Base-by-base conservation (phyloP, 2,329 filamentous ascomycete genomes). In the Phaeomoniella chlamydospora region DNA sequence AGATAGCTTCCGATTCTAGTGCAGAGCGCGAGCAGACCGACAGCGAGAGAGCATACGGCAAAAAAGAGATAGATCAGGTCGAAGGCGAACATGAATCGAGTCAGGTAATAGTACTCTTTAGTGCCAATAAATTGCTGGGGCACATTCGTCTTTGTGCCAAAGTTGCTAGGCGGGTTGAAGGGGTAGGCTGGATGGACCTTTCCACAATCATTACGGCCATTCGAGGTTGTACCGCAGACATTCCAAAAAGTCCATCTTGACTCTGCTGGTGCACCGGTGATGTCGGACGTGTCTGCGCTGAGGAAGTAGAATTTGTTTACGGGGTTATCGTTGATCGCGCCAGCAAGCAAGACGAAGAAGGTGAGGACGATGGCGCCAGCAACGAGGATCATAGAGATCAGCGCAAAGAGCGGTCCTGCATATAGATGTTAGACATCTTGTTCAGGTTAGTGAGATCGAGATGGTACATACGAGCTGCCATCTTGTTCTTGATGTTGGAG, bases 161-260 rank as follows among this genome's bases (percentile, higher is more conserved):
- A 90, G 56, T 77, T 80, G 19, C 53, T 57, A 11, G 67, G 61
- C 11, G 72, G 72, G 46, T 68, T 82, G 67, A 67, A 90, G 52
- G 59, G 84, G 61, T 54, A 79, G 49, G 57, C 71, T 1, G 77
- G 80, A 14, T 77, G 67, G 13, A 74, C 68, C 1, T 50, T 50
- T 41, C 74, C 70, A 59, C 85, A 94, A 58, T 80, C 60, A 35
- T 64, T 65, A 53, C 77, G 56, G 18, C 67, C 66, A 33, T 61
- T 56, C 22, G 41, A 72, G 42, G 61, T 62, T 18, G 64, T 64
- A 36, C 77, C 74, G 61, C 87, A 93, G 42, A 92, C 66, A 56
- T 82, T 78, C 67, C 92, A 90, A 61, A 80, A 93, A 22, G 86
- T 92, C 88, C 88, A 96, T 61, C 88, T 77, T 10, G 84, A 78